Evolutionary conservation across 805 yeast species (phyloP).

Genomic region (Candida succiphila): DNA sequence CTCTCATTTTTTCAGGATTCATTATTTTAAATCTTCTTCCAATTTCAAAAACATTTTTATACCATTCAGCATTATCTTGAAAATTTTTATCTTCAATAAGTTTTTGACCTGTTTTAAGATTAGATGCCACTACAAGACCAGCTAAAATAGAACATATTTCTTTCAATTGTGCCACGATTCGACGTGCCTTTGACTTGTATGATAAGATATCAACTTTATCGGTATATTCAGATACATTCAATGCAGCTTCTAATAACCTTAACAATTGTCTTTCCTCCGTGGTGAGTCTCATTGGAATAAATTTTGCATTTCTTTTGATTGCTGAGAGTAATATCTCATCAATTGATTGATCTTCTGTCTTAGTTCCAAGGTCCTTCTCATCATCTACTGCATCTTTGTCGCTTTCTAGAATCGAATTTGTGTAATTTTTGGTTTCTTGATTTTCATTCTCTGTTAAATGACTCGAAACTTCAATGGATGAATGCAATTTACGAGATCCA

Average conservation of each 20-base stretch:
- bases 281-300: constrained; percentile 61
- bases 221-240: constrained; percentile 71
- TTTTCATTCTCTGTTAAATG: constrained; percentile 9
- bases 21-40: constrained; percentile 75
- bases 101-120: constrained; percentile 58
- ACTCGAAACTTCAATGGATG: constrained; percentile 15
- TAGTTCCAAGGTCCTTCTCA: constrained; percentile 10
- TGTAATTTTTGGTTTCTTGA: constrained; percentile 7
- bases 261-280: constrained; percentile 60
- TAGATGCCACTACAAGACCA: constrained; percentile 70
- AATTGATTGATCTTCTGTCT: constrained; percentile 5
- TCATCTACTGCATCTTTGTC: constrained; percentile 6
- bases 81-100: constrained; percentile 60
- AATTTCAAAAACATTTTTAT: constrained; percentile 58
- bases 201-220: constrained; percentile 67
- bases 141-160: constrained; percentile 74
- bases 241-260: constrained; percentile 62
- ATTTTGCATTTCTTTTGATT: constrained; percentile 35
- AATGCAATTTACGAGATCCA: constrained; percentile 47
- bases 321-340: constrained; percentile 20
- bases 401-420: constrained; percentile 9
- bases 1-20: constrained; percentile 79
- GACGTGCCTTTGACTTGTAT: constrained; percentile 55
- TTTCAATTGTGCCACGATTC: constrained; percentile 62
- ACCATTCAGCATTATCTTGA: constrained; percentile 64